Evolutionary conservation across 2,329 filamentous ascomycete genomes (phyloP).

Genomic region (Botryotinia calthae): DNA sequence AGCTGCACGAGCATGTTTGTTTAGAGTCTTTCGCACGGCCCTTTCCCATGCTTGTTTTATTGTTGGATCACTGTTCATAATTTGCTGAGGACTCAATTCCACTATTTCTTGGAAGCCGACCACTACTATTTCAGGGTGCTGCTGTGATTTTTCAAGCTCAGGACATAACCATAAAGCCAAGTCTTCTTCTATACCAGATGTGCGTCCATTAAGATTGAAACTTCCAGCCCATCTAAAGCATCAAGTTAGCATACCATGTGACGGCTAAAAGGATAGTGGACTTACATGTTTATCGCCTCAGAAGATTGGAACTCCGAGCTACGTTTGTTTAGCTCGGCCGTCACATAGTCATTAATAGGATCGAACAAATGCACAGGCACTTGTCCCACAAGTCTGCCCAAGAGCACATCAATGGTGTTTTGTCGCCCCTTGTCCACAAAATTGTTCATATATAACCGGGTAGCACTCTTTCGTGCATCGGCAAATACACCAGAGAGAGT

Average conservation of each 20-base stretch:
- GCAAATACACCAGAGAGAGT: constrained; percentile 88
- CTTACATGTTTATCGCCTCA: constrained; percentile 66
- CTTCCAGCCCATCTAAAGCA: constrained; percentile 63
- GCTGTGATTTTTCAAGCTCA: constrained; percentile 51
- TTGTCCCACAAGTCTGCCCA: constrained; percentile 83
- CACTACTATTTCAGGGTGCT: constrained; percentile 79
- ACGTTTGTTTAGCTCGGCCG: constrained; percentile 67
- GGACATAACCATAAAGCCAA: constrained; percentile 84
- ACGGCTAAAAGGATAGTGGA: background rate
- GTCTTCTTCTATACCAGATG: constrained; percentile 73
- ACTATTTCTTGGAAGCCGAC: constrained; percentile 98
- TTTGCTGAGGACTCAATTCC: constrained; percentile 94
- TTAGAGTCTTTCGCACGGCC: constrained; percentile 74
- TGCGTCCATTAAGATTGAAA: constrained; percentile 92
- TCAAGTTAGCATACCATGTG: background rate
- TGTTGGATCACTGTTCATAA: constrained; percentile 95
- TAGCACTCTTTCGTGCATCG: constrained; percentile 93
- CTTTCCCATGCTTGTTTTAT: constrained; percentile 83
- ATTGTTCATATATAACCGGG: constrained; percentile 94
- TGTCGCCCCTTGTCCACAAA: constrained; percentile 92
- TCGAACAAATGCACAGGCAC: constrained; percentile 81
- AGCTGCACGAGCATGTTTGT: constrained; percentile 62
- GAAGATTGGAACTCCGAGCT: constrained; percentile 72
- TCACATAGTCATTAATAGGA: constrained; percentile 89
- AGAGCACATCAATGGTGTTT: constrained; percentile 88